These are phyloP conservation scores for Quercus parvula DNA, from an alignment of 306 rosid species.

Conservation along the genomic window DNA sequence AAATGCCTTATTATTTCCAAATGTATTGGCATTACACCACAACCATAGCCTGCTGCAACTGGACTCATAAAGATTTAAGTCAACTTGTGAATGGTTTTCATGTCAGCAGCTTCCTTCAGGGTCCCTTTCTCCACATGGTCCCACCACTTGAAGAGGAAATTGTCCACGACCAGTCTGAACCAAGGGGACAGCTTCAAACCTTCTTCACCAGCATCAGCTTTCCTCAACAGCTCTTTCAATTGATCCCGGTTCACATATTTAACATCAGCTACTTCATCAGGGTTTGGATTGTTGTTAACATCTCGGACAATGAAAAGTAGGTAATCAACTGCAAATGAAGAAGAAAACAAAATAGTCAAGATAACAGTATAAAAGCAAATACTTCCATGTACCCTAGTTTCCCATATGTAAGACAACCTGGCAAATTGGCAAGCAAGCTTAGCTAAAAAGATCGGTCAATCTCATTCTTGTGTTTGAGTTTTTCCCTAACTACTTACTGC, in stretches of 20 bases:
- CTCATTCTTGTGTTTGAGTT: neutral
- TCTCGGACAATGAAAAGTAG: conserved; percentile 85
- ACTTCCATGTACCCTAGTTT: neutral
- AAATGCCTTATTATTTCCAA: conserved; percentile 11
- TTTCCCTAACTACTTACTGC: neutral
- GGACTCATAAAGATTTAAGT: conserved; percentile 23
- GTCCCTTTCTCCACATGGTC: conserved; percentile 78
- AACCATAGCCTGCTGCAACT: neutral
- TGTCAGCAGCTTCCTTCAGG: conserved; percentile 68
- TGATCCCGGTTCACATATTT: conserved; percentile 77
- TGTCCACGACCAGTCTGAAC: conserved; percentile 97
- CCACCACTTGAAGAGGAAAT: conserved; percentile 98
- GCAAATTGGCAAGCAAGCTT: neutral
- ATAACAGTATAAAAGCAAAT: neutral
- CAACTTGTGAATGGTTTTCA: conserved; percentile 90
- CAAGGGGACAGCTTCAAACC: conserved; percentile 98
- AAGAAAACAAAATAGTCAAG: conserved; percentile 5
- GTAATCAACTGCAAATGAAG: conserved; percentile 81
- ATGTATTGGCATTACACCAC: conserved; percentile 28
- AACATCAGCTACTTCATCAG: conserved; percentile 83
- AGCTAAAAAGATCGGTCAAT: neutral
- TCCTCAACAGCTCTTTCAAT: conserved; percentile 90
- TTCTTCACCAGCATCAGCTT: conserved; percentile 86
- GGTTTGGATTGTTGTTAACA: conserved; percentile 71
- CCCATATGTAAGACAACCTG: neutral